These are phyloP conservation scores for Herpetomonas samuelpessoai DNA, from an alignment of 208 protist species.

Conservation along the genomic window DNA sequence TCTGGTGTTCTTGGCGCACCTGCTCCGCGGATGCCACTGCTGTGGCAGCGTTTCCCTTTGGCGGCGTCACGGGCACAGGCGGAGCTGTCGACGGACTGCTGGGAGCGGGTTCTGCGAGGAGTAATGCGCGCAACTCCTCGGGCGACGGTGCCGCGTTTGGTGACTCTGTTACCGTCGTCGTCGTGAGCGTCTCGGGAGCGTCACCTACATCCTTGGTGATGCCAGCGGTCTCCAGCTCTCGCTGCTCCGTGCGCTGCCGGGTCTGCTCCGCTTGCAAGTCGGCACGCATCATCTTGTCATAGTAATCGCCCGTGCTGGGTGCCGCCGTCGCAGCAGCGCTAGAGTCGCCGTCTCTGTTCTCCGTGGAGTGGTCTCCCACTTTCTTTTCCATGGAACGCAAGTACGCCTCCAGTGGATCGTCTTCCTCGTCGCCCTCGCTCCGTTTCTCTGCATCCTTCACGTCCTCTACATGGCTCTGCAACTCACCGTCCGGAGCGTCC, in stretches of 20 bases:
- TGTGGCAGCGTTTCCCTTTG: too few relatives aligned
- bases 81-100: too few relatives aligned
- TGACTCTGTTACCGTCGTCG: too few relatives aligned
- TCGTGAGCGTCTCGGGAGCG: too few relatives aligned
- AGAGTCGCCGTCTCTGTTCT: background rate
- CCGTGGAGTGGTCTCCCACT: background rate
- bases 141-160: too few relatives aligned
- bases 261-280: constrained; percentile 12
- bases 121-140: too few relatives aligned
- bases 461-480: background rate
- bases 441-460: constrained; percentile 8
- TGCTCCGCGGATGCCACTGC: constrained; percentile 2
- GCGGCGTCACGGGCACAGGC: too few relatives aligned
- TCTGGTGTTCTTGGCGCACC: constrained; percentile 10
- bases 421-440: constrained; percentile 14
- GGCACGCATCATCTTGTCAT: constrained; percentile 21
- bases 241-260: background rate
- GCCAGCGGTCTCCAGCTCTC: too few relatives aligned
- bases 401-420: constrained; percentile 45
- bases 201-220: too few relatives aligned
- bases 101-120: too few relatives aligned
- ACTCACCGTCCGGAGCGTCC: background rate
- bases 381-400: constrained; percentile 33
- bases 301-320: constrained; percentile 24
- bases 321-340: background rate